These are phyloP conservation scores for Zasmidium citrigriseum DNA, from an alignment of 2,329 filamentous ascomycete genomes.

Conservation along the genomic window DNA sequence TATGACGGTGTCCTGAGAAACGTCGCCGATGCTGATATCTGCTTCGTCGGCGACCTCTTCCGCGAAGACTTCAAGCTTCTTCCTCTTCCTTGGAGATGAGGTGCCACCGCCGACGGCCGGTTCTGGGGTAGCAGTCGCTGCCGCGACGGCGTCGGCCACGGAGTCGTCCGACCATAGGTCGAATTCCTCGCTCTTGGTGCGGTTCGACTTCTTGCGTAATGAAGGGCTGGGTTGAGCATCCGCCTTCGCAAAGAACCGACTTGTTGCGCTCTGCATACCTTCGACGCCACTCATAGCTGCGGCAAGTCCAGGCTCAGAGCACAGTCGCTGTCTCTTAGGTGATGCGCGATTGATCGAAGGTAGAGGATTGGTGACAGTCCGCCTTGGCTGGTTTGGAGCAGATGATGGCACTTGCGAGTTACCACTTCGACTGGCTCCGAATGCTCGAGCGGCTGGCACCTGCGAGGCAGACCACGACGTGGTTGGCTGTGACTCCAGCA, in stretches of 20 bases:
- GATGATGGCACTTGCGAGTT: slow-evolving; percentile 39
- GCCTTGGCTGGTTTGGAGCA: slow-evolving; percentile 44
- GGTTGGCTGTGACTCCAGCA: slow-evolving; percentile 56
- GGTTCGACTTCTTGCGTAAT: slow-evolving; percentile 36
- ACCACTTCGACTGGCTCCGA: slow-evolving; percentile 17
- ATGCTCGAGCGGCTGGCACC: slow-evolving; percentile 36
- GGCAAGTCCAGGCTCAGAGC: slow-evolving; percentile 40
- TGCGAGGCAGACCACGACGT: slow-evolving; percentile 58
- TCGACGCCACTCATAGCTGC: slow-evolving; percentile 29
- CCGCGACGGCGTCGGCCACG: slow-evolving; percentile 45
- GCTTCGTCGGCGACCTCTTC: slow-evolving; percentile 17
- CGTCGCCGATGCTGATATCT: slow-evolving; percentile 7
- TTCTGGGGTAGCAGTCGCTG: slow-evolving; percentile 26
- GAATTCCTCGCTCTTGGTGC: slow-evolving; percentile 41
- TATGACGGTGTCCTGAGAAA: slow-evolving; percentile 12
- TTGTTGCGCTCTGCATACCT: slow-evolving; percentile 37
- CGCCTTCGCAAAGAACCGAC: slow-evolving; percentile 46
- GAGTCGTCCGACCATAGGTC: slow-evolving; percentile 53
- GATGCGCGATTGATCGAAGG: slow-evolving; percentile 10
- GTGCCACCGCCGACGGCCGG: slow-evolving; percentile 16
- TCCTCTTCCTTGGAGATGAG: slow-evolving; percentile 28
- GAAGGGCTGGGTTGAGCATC: slow-evolving; percentile 44
- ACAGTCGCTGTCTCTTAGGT: slow-evolving; percentile 35
- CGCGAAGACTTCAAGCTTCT: slow-evolving; percentile 31
- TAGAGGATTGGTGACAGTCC: slow-evolving; percentile 39